phyloP scores from a whole-genome alignment of 495 filamentous ascomycete species.

The Penicillium cataractarum region DNA sequence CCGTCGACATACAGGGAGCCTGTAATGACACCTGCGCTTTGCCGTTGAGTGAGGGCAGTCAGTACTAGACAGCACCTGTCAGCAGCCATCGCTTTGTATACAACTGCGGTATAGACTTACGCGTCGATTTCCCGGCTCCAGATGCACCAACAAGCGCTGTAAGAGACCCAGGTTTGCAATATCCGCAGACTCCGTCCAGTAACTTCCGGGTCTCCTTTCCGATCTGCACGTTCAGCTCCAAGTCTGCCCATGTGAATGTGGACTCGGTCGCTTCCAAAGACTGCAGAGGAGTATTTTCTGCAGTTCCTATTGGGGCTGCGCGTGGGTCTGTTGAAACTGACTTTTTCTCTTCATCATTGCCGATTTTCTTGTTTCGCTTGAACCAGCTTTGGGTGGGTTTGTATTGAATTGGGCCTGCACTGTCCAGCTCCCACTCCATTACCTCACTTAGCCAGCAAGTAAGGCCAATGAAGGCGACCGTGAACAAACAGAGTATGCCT shows the following conservation, averaged over 20 bases:
- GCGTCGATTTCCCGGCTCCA: slow-evolving; percentile 85
- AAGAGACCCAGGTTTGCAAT: slow-evolving; percentile 74
- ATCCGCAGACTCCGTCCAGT: slow-evolving; percentile 72
- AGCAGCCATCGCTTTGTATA: background rate
- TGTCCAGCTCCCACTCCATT: slow-evolving; percentile 60
- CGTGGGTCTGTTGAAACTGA: slow-evolving; percentile 29
- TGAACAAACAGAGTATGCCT: slow-evolving; percentile 64
- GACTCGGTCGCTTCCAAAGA: slow-evolving; percentile 53
- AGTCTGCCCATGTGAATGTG: slow-evolving; percentile 53
- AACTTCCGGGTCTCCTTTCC: slow-evolving; percentile 67
- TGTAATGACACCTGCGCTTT: slow-evolving; percentile 73
- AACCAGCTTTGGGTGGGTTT: slow-evolving; percentile 49
- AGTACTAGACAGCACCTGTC: slow-evolving; percentile 47
- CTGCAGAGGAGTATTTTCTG: slow-evolving; percentile 27
- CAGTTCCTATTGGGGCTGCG: slow-evolving; percentile 13
- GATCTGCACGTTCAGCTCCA: slow-evolving; percentile 66
- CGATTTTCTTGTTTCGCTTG: slow-evolving; percentile 47
- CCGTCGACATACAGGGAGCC: slow-evolving; percentile 79
- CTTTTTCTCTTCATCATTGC: slow-evolving; percentile 51
- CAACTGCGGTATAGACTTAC: slow-evolving; percentile 37
- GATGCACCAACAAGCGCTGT: slow-evolving; percentile 86
- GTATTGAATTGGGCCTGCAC: slow-evolving; percentile 62
- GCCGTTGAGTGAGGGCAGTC: slow-evolving; percentile 74
- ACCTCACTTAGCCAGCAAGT: slow-evolving; percentile 63
- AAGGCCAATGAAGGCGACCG: slow-evolving; percentile 53